Percentiles rank a stretch among this genome's conserved stretches.
Evolutionary conservation across 202 grass and related monocot genomes (phyloP).

Genomic region (Digitaria exilis): DNA sequence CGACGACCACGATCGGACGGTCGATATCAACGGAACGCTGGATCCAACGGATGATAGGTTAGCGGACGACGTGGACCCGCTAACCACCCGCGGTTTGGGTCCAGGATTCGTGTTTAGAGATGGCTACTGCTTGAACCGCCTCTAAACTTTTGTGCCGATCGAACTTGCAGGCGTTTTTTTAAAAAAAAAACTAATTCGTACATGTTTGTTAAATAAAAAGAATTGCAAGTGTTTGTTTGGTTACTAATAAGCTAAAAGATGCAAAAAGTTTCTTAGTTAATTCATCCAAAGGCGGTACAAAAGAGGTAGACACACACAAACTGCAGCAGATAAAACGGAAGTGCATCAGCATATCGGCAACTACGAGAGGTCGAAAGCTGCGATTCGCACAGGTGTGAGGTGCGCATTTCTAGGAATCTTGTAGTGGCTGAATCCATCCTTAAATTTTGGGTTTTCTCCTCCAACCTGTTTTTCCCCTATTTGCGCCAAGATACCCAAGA

Average conservation of each 20-base stretch:
- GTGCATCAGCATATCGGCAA: constrained; percentile 42
- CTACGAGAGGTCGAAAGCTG: constrained; percentile 26
- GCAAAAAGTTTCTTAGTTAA: constrained; percentile 3
- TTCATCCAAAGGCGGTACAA: background rate
- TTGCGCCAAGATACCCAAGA: background rate
- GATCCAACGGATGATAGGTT: no score
- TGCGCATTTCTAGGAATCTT: constrained; percentile 43
- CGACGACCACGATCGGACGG: no score
- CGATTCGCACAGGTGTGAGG: constrained; percentile 26
- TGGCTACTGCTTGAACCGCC: background rate
- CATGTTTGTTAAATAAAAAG: no score
- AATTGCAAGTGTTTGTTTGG: background rate
- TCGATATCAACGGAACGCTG: no score
- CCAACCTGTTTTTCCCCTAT: background rate
- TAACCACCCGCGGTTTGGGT: no score
- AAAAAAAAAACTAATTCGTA: no score
- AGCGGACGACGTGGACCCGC: no score
- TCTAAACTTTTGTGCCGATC: background rate
- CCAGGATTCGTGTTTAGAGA: no score
- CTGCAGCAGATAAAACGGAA: constrained; percentile 2
- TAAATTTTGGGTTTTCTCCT: background rate
- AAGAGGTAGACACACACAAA: background rate
- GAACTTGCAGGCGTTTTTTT: background rate
- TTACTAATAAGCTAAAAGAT: background rate
- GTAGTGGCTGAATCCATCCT: constrained; percentile 32